Evolutionary conservation across 2,329 filamentous ascomycete species (phyloP).

Genomic region (Trichoderma sp.): DNA sequence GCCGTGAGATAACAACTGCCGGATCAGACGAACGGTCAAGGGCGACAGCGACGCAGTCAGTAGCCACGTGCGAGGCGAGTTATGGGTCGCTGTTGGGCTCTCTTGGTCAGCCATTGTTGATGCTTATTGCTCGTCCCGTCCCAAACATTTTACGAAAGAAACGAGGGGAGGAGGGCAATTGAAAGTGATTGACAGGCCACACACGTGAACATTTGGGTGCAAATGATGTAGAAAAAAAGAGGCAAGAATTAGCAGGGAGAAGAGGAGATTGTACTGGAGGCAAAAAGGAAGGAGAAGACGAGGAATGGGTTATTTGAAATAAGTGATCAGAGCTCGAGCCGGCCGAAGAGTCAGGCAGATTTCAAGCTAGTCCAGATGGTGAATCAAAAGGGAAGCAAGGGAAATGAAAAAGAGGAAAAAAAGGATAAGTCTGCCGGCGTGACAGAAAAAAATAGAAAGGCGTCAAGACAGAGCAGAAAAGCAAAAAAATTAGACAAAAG

Average conservation of each 20-base stretch:
- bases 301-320: slow-evolving; percentile 4
- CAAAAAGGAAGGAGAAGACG: neutral
- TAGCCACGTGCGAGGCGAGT: slow-evolving; percentile 87
- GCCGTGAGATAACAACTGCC: slow-evolving; percentile 83
- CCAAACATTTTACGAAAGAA: slow-evolving; percentile 26
- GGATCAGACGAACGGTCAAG: slow-evolving; percentile 79
- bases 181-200: slow-evolving; percentile 1
- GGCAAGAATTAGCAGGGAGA: slow-evolving; percentile 22
- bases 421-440: slow-evolving; percentile 11
- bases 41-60: slow-evolving; percentile 86
- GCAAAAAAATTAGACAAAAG: neutral
- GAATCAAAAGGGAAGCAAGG: neutral
- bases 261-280: neutral
- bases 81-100: slow-evolving; percentile 60
- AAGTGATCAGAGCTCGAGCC: slow-evolving; percentile 14
- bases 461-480: neutral
- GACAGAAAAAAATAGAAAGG: neutral
- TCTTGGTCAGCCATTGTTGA: slow-evolving; percentile 39
- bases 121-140: slow-evolving; percentile 23
- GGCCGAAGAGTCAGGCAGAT: slow-evolving; percentile 10
- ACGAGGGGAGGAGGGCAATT: neutral
- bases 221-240: slow-evolving; percentile 30
- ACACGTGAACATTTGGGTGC: slow-evolving; percentile 26
- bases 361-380: slow-evolving; percentile 19
- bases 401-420: slow-evolving; percentile 4